Evolutionary conservation across 257 asterid genomes (phyloP), one percentile per base, ranked within the genome.

Genomic region (Solanum appendiculatum): DNA sequence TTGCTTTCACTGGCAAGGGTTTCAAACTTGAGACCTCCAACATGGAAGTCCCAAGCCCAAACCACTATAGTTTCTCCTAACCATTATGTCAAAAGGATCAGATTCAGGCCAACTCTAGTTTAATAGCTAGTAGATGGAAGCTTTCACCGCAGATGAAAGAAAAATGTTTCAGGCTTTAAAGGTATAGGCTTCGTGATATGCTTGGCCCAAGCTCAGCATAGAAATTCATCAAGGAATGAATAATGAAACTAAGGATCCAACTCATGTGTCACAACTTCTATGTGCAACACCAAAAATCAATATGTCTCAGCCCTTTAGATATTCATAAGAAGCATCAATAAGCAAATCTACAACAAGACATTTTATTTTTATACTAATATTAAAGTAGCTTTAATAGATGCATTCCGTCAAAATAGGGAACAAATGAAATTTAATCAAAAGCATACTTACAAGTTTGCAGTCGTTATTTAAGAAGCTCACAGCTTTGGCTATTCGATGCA

Each of bases 381-480:
- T 44, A 25, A 77, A 77, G 63, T 7, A 25, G 84, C 63, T 77
- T 77, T 11, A 70, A 34, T 34, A 18, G 27, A 70, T 70, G 80
- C 77, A 70, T 16, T 33, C 80, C 1, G 40, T 77, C 36, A 42
- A 77, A 20, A 77, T 14, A 2, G 37, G 36, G 63, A 77, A 77
- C 39, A 15, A 77, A 44, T 42, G 84, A 77, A 42, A 77, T 77
- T 44, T 77, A 25, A 77, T 77, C 84, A 77, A 77, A 77, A 77
- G 63, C 39, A 42, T 25, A 88, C 97, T 81, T 93, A 97, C 99
- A 92, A 97, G 92, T 92, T 97, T 97, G 90, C 99, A 97, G 89
- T 97, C 99, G 86, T 96, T 97, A 90, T 97, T 97, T 91, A 97
- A 90, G 95, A 97, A 97, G 98, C 98, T 95, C 95, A 95, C 98